Conservation (phyloP, 495 filamentous ascomycete species). For the Alectoria sarmentosa region DNA sequence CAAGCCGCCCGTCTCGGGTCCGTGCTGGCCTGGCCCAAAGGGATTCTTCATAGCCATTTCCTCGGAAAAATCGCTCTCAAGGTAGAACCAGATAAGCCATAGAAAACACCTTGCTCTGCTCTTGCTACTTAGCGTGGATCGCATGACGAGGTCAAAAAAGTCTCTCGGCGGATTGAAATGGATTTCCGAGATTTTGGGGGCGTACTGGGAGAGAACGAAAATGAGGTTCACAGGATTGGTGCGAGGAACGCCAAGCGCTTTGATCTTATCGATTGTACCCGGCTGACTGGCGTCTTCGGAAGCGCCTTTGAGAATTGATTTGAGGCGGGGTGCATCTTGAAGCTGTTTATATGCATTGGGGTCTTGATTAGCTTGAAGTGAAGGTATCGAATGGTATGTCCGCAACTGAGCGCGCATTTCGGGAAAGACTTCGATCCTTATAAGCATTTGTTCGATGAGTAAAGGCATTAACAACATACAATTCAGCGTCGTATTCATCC, state of each 20-base stretch:
- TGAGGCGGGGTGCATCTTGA: constrained; percentile 91
- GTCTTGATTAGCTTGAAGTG: constrained; percentile 88
- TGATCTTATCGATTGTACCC: constrained; percentile 76
- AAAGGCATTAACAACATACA: constrained; percentile 49
- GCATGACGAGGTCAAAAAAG: constrained; percentile 96
- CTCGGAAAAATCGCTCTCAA: constrained; percentile 88
- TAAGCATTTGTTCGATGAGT: constrained; percentile 7
- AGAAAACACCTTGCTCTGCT: constrained; percentile 85
- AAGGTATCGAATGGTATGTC: constrained; percentile 97
- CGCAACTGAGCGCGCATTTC: constrained; percentile 98
- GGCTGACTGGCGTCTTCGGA: constrained; percentile 91
- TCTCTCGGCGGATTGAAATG: constrained; percentile 83
- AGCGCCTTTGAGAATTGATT: constrained; percentile 95
- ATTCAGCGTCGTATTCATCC: constrained; percentile 98
- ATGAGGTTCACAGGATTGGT: constrained; percentile 97
- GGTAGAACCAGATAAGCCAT: constrained; percentile 98
- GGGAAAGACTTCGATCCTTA: constrained; percentile 67
- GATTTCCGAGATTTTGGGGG: constrained; percentile 82
- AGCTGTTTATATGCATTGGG: constrained; percentile 96
- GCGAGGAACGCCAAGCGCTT: constrained; percentile 56
- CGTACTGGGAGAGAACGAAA: constrained; percentile 88
- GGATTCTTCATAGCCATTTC: constrained; percentile 83
- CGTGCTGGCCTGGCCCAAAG: constrained; percentile 61
- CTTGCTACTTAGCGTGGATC: constrained; percentile 69
- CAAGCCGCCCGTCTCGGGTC: constrained; percentile 52